Percentiles rank a stretch among this genome's conserved stretches.
phyloP scores from a whole-genome alignment of 2,329 filamentous ascomycete species.

The Cryphonectria radicalis region DNA sequence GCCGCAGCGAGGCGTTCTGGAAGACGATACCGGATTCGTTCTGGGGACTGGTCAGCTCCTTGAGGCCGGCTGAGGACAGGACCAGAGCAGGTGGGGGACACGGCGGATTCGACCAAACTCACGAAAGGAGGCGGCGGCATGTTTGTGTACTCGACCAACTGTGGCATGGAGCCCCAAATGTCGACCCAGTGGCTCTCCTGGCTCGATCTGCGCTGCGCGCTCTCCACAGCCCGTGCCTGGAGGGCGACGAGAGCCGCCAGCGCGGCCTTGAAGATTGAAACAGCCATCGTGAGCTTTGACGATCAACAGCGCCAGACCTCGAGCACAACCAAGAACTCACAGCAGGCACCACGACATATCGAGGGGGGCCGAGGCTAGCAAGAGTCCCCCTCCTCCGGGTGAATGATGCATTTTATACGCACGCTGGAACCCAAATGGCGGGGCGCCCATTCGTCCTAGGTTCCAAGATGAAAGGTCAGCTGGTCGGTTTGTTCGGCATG shows the following conservation, averaged over 20 bases:
- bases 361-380: not conserved
- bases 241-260: conserved; percentile 24
- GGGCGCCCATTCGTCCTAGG: not conserved
- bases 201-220: conserved; percentile 11
- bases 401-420: not conserved
- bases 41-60: conserved; percentile 39
- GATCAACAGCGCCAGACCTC: conserved; percentile 14
- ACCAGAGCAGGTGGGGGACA: not conserved
- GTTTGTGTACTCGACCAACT: conserved; percentile 63
- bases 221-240: conserved; percentile 19
- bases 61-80: conserved; percentile 2
- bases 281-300: conserved; percentile 15
- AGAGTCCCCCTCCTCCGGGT: not conserved
- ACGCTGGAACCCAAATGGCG: not conserved
- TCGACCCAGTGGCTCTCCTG: conserved; percentile 59
- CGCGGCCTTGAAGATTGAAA: conserved; percentile 13
- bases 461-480: not conserved
- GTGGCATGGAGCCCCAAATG: conserved; percentile 66
- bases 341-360: not conserved
- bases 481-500: not conserved
- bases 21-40: conserved; percentile 58
- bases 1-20: conserved; percentile 62
- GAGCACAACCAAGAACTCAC: not conserved
- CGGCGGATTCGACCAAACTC: conserved; percentile 34
- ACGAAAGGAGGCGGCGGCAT: conserved; percentile 61